A percentile compares a stretch with the other conserved stretches of the same genome.
Evolutionary conservation across 2,329 filamentous ascomycete genomes (phyloP).

Genomic region (Didymella arachidicola): DNA sequence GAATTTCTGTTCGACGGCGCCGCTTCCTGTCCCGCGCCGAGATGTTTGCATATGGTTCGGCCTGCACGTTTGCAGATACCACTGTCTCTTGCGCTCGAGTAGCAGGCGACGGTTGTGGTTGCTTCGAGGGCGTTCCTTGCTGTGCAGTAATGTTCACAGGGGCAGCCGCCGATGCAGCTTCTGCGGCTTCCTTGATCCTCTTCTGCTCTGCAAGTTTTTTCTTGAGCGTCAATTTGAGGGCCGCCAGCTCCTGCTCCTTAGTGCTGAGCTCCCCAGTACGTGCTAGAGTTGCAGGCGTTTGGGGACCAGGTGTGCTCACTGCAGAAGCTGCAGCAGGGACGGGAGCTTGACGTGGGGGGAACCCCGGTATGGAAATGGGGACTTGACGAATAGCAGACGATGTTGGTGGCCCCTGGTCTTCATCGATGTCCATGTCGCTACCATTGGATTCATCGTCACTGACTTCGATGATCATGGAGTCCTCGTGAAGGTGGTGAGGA

Average conservation of each 20-base stretch:
- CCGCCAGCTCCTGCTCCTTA: slow-evolving; percentile 60
- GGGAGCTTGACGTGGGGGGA: slow-evolving; percentile 38
- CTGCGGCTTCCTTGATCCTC: slow-evolving; percentile 30
- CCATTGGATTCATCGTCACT: slow-evolving; percentile 74
- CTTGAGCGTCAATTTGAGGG: slow-evolving; percentile 44
- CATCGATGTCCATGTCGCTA: slow-evolving; percentile 70
- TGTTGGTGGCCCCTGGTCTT: slow-evolving; percentile 57
- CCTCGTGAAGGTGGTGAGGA: slow-evolving; percentile 57
- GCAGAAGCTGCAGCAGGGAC: slow-evolving; percentile 34
- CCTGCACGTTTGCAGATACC: not conserved
- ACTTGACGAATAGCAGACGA: slow-evolving; percentile 21
- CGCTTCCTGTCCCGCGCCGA: slow-evolving; percentile 24
- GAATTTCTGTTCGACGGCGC: slow-evolving; percentile 58
- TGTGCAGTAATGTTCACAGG: slow-evolving; percentile 2
- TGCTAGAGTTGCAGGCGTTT: slow-evolving; percentile 48
- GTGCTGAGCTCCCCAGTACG: slow-evolving; percentile 55
- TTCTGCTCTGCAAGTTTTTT: slow-evolving; percentile 39
- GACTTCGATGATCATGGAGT: slow-evolving; percentile 80
- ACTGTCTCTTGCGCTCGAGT: not conserved
- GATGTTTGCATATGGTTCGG: not conserved
- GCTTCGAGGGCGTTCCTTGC: slow-evolving; percentile 3
- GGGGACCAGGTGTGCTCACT: slow-evolving; percentile 45
- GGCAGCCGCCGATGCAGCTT: slow-evolving; percentile 21
- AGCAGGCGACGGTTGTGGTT: no score
- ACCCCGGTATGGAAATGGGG: slow-evolving; percentile 30